Evolutionary conservation across 2,329 filamentous ascomycete genomes (phyloP).

Genomic region (Talaromyces marneffei): DNA sequence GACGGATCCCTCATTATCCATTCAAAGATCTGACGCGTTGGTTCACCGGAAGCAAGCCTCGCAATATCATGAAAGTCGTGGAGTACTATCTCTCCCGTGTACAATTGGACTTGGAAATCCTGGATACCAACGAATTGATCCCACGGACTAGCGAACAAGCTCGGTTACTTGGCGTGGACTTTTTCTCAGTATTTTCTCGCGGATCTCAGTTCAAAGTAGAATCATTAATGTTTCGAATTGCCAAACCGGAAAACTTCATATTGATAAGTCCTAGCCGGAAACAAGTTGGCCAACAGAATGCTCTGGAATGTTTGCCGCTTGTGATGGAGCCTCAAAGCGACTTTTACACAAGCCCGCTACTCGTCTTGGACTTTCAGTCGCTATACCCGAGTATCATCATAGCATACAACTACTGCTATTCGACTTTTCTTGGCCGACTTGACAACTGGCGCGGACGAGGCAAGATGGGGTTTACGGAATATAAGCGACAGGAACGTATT

Average conservation of each 20-base stretch:
- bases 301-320: constrained; percentile 84
- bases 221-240: constrained; percentile 96
- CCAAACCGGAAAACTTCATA: constrained; percentile 91
- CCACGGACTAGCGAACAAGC: constrained; percentile 90
- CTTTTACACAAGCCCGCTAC: constrained; percentile 82
- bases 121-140: constrained; percentile 84
- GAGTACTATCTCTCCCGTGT: constrained; percentile 72
- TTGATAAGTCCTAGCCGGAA: constrained; percentile 83
- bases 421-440: constrained; percentile 84
- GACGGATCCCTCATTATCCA: constrained; percentile 79
- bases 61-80: constrained; percentile 67
- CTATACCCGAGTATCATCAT: constrained; percentile 98
- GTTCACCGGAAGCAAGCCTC: constrained; percentile 64
- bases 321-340: constrained; percentile 97
- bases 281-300: constrained; percentile 90
- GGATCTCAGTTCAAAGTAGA: constrained; percentile 99
- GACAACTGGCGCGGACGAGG: constrained; percentile 81
- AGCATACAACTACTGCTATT: constrained; percentile 98
- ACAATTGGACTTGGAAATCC: constrained; percentile 78
- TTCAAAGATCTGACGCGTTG: constrained; percentile 73
- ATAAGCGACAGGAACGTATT: constrained; percentile 67
- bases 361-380: constrained; percentile 94
- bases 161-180: constrained; percentile 85
- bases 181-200: constrained; percentile 90
- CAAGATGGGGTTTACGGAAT: constrained; percentile 93